Conservation (phyloP, 805 yeast genomes). For the Wickerhamiella vanderwaltii region DNA sequence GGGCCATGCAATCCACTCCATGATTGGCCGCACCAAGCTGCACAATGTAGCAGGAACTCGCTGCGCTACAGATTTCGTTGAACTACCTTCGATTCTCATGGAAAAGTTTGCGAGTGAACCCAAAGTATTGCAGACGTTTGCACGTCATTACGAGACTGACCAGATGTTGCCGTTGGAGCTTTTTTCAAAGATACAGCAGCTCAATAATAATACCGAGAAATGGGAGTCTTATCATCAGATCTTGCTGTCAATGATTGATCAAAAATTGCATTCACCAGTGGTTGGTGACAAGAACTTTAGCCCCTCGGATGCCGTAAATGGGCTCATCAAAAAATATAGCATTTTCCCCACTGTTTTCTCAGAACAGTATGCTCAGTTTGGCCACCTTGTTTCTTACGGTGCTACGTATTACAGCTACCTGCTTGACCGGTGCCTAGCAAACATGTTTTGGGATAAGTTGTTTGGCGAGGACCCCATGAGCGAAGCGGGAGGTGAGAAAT, state of each 20-base stretch:
- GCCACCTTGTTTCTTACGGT: conserved; percentile 87
- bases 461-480: conserved; percentile 62
- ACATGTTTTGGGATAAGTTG: conserved; percentile 65
- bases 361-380: conserved; percentile 89
- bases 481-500: conserved; percentile 61
- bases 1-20: conserved; percentile 98
- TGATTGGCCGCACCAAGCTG: conserved; percentile 80
- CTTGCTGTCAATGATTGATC: conserved; percentile 83
- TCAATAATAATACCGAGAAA: conserved; percentile 27
- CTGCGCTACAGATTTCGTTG: conserved; percentile 93
- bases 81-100: conserved; percentile 91
- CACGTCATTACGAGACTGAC: conserved; percentile 58
- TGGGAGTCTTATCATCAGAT: conserved; percentile 79
- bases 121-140: conserved; percentile 59
- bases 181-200: conserved; percentile 10
- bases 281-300: conserved; percentile 33
- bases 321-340: conserved; percentile 44
- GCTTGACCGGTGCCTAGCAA: conserved; percentile 85
- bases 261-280: conserved; percentile 46
- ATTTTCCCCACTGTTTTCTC: conserved; percentile 58
- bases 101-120: conserved; percentile 81
- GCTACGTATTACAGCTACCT: conserved; percentile 87
- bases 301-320: conserved; percentile 52
- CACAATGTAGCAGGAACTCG: conserved; percentile 93
- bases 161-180: conserved; percentile 39